These are phyloP conservation scores for Morella rubra DNA, from an alignment of 306 rosid species.

Conservation along the genomic window DNA sequence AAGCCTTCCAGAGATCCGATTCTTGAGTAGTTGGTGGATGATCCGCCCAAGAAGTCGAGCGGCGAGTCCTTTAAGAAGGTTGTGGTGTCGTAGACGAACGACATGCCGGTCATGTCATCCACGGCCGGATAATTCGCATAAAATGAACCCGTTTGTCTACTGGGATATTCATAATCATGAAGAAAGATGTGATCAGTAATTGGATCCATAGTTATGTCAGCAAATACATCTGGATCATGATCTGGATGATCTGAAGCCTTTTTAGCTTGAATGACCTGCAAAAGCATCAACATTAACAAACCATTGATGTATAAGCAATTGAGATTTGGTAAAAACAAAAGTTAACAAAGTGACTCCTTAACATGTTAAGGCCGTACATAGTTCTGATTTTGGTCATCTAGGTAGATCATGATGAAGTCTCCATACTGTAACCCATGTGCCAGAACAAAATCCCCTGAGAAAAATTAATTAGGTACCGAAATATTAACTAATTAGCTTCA, in stretches of 20 bases:
- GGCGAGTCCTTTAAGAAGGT: slow-evolving; percentile 68
- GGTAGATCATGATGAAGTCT: slow-evolving; percentile 78
- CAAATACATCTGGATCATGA: slow-evolving; percentile 36
- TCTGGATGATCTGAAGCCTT: slow-evolving; percentile 47
- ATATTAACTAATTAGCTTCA: background rate
- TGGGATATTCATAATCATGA: slow-evolving; percentile 43
- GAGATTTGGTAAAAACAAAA: no score
- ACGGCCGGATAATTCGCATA: slow-evolving; percentile 30
- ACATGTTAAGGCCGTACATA: slow-evolving; percentile 44
- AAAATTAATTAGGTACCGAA: slow-evolving; percentile 1
- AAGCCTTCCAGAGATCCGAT: slow-evolving; percentile 63
- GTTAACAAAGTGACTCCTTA: no score
- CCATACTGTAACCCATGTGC: slow-evolving; percentile 70
- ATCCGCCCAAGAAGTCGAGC: slow-evolving; percentile 81
- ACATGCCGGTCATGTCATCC: slow-evolving; percentile 47
- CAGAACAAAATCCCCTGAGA: slow-evolving; percentile 78
- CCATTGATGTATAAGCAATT: no score
- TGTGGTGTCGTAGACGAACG: slow-evolving; percentile 75
- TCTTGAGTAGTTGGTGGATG: slow-evolving; percentile 69
- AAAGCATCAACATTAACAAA: background rate
- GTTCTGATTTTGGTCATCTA: slow-evolving; percentile 48
- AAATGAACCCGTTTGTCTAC: slow-evolving; percentile 39
- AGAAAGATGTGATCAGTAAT: slow-evolving; percentile 31
- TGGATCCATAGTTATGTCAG: slow-evolving; percentile 24
- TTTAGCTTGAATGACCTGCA: slow-evolving; percentile 68